Base-by-base conservation (phyloP, 2,329 filamentous ascomycete species). In the Coleophoma crateriformis region DNA sequence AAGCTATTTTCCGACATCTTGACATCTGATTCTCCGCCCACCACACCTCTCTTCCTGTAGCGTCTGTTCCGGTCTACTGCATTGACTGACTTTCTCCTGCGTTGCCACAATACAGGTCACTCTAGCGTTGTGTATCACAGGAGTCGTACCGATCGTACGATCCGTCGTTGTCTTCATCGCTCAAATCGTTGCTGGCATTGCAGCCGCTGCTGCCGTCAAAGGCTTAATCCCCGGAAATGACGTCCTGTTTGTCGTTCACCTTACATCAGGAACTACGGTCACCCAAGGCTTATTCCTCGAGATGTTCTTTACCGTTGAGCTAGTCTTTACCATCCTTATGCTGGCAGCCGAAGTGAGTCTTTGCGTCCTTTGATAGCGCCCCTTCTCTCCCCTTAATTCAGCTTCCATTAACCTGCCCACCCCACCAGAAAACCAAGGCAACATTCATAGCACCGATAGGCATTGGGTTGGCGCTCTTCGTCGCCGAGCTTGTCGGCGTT, bases 241-340 rank as follows among this genome's bases (percentile, higher is more conserved):
- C 10, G 45, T 47, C 14, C 22, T 20, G n/a, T 71, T 74, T 52
- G 60, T 64, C 12, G 73, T 71, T 4, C 65, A 64, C 1, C 62
- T 74, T 1, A 62, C 63, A 19, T 64, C 63, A 13, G 65, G 65
- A 3, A 66, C 70, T 3, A 63, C 63, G 7, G 50, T 70, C 3
- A 67, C 64, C 1, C 70, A 72, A 49, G 71, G 71, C 6, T 59
- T 74, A 35, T 72, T 74, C 51, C 71, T 74, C 33, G 72, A 74
- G 52, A 71, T 71, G 50, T 64, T 74, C 40, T 58, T 75, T 7
- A 74, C 71, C 6, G 68, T 70, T 4, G 68, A 74, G 52, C 54
- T 75, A 33, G 67, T 73, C 14, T 71, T 74, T 50, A 69, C 70
- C 37, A 72, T 73, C 46, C 71, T 74, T 53, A 72, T 74, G 70